Evolutionary conservation across 164 flowering plant genomes (phyloP), one percentile per base, ranked within the genome.

Genomic region (Macadamia integrifolia): DNA sequence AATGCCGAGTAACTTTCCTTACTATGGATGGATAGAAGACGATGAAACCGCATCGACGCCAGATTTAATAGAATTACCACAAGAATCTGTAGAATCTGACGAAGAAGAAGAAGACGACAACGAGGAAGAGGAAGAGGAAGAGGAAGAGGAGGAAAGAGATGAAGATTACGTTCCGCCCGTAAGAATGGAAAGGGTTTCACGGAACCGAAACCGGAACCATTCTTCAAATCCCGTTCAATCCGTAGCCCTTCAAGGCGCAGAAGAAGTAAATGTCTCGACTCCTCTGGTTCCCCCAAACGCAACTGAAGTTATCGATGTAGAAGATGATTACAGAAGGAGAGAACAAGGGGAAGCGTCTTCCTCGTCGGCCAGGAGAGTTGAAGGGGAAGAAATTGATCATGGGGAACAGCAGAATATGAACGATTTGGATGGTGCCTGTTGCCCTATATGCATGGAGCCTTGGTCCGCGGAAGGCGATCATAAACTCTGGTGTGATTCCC

Each of bases 391-490:
- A 56, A 30, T 3, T 13, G 6, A 0, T 42, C 6, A 9, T 17
- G 42, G 49, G 29, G 29, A 56, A 8, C 50, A 55, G 15, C 35
- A 52, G 28, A 35, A 18, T 67, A 50, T 48, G n/a, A 35, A 28
- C 43, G 88, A 87, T n/a, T 70, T 76, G 46, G 92, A 87, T 29
- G 90, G 87, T 17, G 23, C 75, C 29, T 81, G 69, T 79, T 90
- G 92, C 78, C 78, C 90, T 12, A 88, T 90, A 67, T 90, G 92
- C 42, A 78, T 86, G 83, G 88, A 86, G 14, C 65, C 82, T 68
- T 90, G 92, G 91, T 72, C 88, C 12, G 72, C 61, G 32, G 80
- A 63, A 11, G 88, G 88, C 13, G 85, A 71, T 17, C 96, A 90
- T 73, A 80, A 74, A 67, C 35, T 72, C 30, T 62, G 80, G 79